Conservation (phyloP, 139 green algal species). For the Haematococcus sp. region DNA sequence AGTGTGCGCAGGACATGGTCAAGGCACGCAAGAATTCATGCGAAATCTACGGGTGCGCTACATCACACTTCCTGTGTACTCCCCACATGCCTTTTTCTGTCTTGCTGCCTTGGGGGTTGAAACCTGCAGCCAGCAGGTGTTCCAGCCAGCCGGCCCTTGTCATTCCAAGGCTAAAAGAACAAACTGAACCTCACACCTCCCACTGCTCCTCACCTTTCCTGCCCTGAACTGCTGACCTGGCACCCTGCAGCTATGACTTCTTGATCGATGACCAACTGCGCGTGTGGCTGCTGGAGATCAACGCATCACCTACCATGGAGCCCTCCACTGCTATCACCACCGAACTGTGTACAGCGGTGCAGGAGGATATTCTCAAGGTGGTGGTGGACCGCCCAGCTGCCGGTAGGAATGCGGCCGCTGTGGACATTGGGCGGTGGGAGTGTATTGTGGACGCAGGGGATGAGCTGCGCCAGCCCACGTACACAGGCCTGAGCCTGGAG, state of each 20-base stretch:
- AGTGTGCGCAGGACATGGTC: constrained; percentile 25
- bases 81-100: too few relatives aligned
- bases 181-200: too few relatives aligned
- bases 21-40: constrained; percentile 32
- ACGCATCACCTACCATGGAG: constrained; percentile 59
- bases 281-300: constrained; percentile 70
- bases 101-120: too few relatives aligned
- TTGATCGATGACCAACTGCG: constrained; percentile 43
- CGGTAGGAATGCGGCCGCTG: neutral
- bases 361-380: constrained; percentile 44
- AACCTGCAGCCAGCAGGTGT: too few relatives aligned
- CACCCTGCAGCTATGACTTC: constrained; percentile 35
- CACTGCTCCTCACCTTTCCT: too few relatives aligned
- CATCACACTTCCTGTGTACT: too few relatives aligned
- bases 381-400: constrained; percentile 29
- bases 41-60: constrained; percentile 29
- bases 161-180: too few relatives aligned
- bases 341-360: constrained; percentile 29
- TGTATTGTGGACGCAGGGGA: constrained; percentile 25
- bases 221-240: too few relatives aligned
- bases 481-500: constrained; percentile 30
- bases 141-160: too few relatives aligned
- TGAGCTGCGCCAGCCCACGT: constrained; percentile 25
- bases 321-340: constrained; percentile 47
- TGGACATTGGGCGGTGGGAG: constrained; percentile 29